Evolutionary conservation across 2,329 filamentous ascomycete genomes (phyloP), one percentile per base, ranked within the genome.

Genomic region (Neofusicoccum ribis): DNA sequence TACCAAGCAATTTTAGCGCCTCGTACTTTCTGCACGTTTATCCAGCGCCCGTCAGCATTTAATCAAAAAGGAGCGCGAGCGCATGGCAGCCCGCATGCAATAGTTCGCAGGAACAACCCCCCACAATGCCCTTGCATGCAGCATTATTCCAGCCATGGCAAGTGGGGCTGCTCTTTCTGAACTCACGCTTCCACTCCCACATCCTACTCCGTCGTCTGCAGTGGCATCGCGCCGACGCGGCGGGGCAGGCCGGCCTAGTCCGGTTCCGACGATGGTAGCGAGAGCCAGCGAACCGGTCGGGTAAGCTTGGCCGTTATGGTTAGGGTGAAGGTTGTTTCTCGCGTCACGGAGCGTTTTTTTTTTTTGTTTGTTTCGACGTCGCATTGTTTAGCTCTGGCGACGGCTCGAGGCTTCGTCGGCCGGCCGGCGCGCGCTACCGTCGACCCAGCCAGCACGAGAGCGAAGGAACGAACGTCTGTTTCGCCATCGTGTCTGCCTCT

Each of bases 31-130:
- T 60, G 56, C 43, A 60, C 41, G 27, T 37, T 47, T 60, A 60
- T 60, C 56, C 56, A 60, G 27, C 56, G 41, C 56, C 56, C 27
- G 56, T 60, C 56, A 60, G 56, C 56, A 60, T 60, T 60, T 23
- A 60, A 60, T 60, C 56, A 60, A 47, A 60, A 60, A n/a, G 6
- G 17, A 20, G 9, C 11, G 39, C 23, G 23, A 17, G 23, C 23
- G 20, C 49, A 51, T 51, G 49, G 27, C 27, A 31, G 6, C 27
- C 27, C 5, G 27, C 27, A 31, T 39, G 37, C 41, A 44, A 14
- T 44, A 44, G 41, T 44, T 44, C 12, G 7, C 14, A 15, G 11
- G n/a, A 44, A 17, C 41, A 44, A 44, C 15, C 11, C 41, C 15
- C 43, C 43, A 31, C 27, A 7, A 31, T 31, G 27, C 27, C 27